phyloP scores from a whole-genome alignment of 306 rosid genomes.

The Leucaena leucocephala region DNA sequence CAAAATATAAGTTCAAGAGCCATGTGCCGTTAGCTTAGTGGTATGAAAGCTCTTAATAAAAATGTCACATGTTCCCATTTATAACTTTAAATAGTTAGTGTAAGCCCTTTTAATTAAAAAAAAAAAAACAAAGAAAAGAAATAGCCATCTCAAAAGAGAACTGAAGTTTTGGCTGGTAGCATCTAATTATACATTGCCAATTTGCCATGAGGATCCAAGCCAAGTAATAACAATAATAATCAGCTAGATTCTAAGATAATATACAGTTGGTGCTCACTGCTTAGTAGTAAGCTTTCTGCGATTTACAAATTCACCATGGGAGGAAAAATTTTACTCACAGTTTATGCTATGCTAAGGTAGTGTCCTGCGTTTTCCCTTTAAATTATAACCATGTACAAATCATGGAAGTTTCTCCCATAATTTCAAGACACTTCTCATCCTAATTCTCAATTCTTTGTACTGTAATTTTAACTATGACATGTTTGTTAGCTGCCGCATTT shows the following conservation, averaged over 20 bases:
- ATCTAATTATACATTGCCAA: conserved; percentile 16
- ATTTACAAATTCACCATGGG: conserved; percentile 53
- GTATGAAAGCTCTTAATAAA: neutral
- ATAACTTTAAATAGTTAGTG: too few relatives aligned
- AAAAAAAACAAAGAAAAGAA: too few relatives aligned
- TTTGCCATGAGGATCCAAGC: conserved; percentile 31
- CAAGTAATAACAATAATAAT: conserved; percentile 1
- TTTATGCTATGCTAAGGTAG: conserved; percentile 43
- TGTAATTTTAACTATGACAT: conserved; percentile 44
- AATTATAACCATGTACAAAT: conserved; percentile 46
- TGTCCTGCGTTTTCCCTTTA: conserved; percentile 48
- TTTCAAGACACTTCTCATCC: conserved; percentile 38
- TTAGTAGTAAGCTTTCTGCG: conserved; percentile 34
- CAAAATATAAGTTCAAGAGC: neutral
- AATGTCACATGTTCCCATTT: too few relatives aligned
- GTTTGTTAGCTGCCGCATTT: conserved; percentile 44
- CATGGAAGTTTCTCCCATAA: conserved; percentile 35
- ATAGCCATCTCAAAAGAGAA: neutral
- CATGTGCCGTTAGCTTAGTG: too few relatives aligned
- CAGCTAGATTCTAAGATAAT: conserved; percentile 41
- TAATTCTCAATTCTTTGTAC: conserved; percentile 44
- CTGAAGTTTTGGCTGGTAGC: conserved; percentile 7
- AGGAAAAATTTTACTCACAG: conserved; percentile 52
- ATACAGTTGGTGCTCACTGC: conserved; percentile 43
- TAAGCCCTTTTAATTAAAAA: too few relatives aligned